Evolutionary conservation across 2,329 filamentous ascomycete genomes (phyloP), one percentile per base, ranked within the genome.

Genomic region (Cladosporium colombiae): DNA sequence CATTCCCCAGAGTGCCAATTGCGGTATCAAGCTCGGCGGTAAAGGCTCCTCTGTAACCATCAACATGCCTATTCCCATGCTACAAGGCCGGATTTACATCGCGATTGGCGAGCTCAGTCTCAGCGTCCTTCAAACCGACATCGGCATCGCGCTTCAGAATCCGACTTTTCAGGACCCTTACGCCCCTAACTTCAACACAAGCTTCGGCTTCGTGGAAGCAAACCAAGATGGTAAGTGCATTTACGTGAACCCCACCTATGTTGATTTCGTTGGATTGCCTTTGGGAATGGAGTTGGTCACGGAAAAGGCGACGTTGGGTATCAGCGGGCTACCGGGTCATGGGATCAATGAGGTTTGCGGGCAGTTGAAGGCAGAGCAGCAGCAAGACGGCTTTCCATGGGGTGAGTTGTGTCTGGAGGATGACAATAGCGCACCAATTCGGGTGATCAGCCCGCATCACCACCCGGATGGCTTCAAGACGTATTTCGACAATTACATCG

Each of bases 271-370:
- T 21, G 66, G 83, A 5, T 74, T 85, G 21, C 74, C 81, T 1
- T 77, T 85, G 27, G 80, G 80, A 40, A 79, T 88, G 67, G 72
- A 77, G 67, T 81, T 88, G 46, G 70, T 65, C 5, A 25, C 29
- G n/a, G 40, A 40, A 11, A 73, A 78, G 33, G 80, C 82, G 69
- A 77, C 78, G 76, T 18, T 83, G 82, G 1, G 75, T 5, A 60
- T 65, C 91, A 90, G 72, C 81, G 89, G 89, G 2, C 83, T 89
- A 77, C 75, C 80, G 0, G 66, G 80, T 0, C 77, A 85, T 68
- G 88, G 86, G 1, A 78, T 90, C 8, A 79, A 82, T 33, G 78
- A 73, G 27, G 76, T 91, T 21, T 85, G 84, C 67, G 74, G 78
- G 1, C 82, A 77, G 0, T 75, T 91, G 29, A 77, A 77, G 49